These are phyloP conservation scores for Tetracentron sinense DNA, from an alignment of 164 flowering plant species.

Conservation along the genomic window DNA sequence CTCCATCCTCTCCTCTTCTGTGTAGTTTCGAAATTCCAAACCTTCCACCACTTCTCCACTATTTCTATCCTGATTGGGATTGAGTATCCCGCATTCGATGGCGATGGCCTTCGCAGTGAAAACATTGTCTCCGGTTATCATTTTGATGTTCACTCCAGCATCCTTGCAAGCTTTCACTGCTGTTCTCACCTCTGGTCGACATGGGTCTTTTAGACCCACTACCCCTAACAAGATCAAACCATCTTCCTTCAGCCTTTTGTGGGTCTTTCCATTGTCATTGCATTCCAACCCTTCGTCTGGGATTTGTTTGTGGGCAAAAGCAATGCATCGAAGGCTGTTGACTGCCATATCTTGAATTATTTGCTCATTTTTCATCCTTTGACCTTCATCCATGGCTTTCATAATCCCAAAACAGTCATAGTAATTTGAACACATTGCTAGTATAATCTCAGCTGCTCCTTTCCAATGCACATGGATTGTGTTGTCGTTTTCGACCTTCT, in stretches of 20 bases:
- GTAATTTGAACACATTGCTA: conserved; percentile 54
- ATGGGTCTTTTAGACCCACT: conserved; percentile 75
- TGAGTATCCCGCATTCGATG: conserved; percentile 68
- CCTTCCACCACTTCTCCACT: conserved; percentile 60
- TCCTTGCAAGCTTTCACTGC: conserved; percentile 52
- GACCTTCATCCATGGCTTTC: conserved; percentile 29
- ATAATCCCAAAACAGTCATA: conserved; percentile 30
- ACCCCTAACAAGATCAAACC: conserved; percentile 53
- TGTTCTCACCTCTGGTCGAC: conserved; percentile 49
- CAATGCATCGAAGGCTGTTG: conserved; percentile 70
- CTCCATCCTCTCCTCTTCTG: conserved; percentile 45
- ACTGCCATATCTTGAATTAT: conserved; percentile 73
- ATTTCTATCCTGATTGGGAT: conserved; percentile 9
- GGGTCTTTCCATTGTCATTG: conserved; percentile 14
- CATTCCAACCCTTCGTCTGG: conserved; percentile 18
- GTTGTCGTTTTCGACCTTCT: conserved; percentile 24
- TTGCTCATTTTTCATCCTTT: conserved; percentile 25
- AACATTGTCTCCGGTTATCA: conserved; percentile 81
- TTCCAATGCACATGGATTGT: conserved; percentile 62
- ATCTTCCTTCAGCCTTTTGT: conserved; percentile 33
- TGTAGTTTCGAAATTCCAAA: conserved; percentile 51
- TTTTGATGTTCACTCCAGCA: conserved; percentile 65
- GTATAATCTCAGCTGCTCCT: conserved; percentile 78
- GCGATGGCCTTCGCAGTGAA: conserved; percentile 80
- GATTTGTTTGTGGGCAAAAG: conserved; percentile 53